Conservation (phyloP, 768 basidiomycete species). For the Calocybe cyanea region DNA sequence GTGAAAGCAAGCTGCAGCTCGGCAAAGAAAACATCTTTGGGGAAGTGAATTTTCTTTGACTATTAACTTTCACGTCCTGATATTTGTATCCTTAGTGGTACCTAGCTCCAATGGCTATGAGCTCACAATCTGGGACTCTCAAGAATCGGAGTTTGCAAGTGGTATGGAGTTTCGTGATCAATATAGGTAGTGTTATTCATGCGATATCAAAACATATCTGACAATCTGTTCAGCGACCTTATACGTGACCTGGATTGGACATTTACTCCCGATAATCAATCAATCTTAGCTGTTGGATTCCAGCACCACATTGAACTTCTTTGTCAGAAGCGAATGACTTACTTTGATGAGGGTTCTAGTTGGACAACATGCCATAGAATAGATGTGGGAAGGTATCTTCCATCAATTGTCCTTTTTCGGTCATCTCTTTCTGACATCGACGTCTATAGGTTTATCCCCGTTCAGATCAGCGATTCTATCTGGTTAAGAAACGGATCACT, state of each 20-base stretch:
- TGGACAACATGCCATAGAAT: conserved; percentile 74
- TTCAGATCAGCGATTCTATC: conserved; percentile 83
- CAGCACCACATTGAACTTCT: conserved; percentile 74
- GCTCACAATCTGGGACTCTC: conserved; percentile 95
- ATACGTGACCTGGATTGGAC: conserved; percentile 92
- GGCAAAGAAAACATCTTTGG: conserved; percentile 85
- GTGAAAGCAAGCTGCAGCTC: conserved; percentile 82
- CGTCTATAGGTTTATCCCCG: conserved; percentile 62
- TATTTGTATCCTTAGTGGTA: conserved; percentile 46
- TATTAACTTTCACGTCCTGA: conserved; percentile 4
- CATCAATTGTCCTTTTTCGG: neutral
- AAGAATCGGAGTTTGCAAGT: conserved; percentile 88
- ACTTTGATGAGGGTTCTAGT: conserved; percentile 77
- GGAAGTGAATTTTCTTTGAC: conserved; percentile 37
- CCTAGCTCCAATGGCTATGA: conserved; percentile 61
- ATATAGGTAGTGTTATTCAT: conserved; percentile 44
- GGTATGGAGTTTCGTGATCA: conserved; percentile 75
- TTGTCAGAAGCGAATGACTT: conserved; percentile 91
- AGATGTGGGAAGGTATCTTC: conserved; percentile 59
- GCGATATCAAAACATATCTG: neutral
- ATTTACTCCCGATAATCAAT: conserved; percentile 84
- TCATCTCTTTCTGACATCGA: conserved; percentile 3
- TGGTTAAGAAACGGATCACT: conserved; percentile 86
- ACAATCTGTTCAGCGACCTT: conserved; percentile 36
- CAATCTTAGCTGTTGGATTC: conserved; percentile 89